Conservation (phyloP, 2,329 filamentous ascomycete genomes). For the Chrysoporthe puriensis region DNA sequence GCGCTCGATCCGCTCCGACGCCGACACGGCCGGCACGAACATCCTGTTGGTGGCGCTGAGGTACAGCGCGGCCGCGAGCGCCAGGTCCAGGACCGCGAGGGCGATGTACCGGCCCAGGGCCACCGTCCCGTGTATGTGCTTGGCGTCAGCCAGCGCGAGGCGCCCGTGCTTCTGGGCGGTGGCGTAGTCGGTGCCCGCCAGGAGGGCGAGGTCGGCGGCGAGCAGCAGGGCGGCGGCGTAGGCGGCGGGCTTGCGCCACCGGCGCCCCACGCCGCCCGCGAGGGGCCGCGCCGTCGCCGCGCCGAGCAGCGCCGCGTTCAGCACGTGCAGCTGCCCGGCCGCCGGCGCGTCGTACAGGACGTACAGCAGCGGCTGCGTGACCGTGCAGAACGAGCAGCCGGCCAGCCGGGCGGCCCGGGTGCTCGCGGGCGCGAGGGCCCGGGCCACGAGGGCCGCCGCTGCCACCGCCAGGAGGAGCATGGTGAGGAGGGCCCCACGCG, state of each 20-base stretch:
- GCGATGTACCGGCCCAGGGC: constrained; percentile 55
- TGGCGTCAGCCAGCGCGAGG: no score
- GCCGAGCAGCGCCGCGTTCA: constrained; percentile 74
- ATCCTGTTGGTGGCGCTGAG: constrained; percentile 79
- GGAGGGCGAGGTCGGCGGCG: constrained; percentile 66
- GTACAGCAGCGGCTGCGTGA: constrained; percentile 72
- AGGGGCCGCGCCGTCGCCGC: constrained; percentile 72
- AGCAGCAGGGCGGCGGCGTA: constrained; percentile 63
- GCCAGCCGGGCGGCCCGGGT: constrained; percentile 70
- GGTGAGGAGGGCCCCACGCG: constrained; percentile 62
- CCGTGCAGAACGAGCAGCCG: constrained; percentile 79
- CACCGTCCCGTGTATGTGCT: no score
- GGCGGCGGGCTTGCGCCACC: constrained; percentile 74
- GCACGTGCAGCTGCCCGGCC: constrained; percentile 75
- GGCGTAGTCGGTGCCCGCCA: constrained; percentile 61
- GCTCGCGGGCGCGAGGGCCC: constrained; percentile 44
- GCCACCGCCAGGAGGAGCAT: constrained; percentile 54
- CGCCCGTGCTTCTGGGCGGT: constrained; percentile 65
- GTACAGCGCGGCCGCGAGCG: constrained; percentile 70
- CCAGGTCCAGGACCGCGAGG: constrained; percentile 67
- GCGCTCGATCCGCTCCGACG: constrained; percentile 68
- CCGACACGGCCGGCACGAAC: constrained; percentile 64
- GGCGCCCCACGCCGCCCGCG: constrained; percentile 63
- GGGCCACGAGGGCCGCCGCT: constrained; percentile 59
- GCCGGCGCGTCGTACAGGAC: constrained; percentile 79